Evolutionary conservation across 2,329 filamentous ascomycete genomes (phyloP).

Genomic region (Triangularia verruculosa): DNA sequence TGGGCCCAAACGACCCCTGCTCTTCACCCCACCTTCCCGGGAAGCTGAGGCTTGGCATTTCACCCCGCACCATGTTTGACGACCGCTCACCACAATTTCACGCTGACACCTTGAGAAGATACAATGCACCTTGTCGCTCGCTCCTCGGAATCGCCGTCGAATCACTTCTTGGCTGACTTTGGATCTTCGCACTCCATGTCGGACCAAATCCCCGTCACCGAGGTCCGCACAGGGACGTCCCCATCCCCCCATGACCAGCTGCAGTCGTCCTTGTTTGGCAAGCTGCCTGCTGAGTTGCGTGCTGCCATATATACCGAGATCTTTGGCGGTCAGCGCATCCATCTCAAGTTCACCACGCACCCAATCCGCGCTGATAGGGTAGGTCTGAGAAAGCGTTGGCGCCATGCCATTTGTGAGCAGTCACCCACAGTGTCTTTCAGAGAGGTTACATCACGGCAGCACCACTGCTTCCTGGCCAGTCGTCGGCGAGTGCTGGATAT

Average conservation of each 20-base stretch:
- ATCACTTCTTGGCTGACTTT: neutral
- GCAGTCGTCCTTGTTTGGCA: slow-evolving; percentile 17
- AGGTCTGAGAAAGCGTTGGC: slow-evolving; percentile 18
- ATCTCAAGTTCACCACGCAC: slow-evolving; percentile 20
- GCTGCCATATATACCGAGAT: slow-evolving; percentile 16
- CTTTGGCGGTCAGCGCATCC: slow-evolving; percentile 15
- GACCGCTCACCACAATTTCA: neutral
- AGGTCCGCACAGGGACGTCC: neutral
- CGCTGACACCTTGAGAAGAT: no score
- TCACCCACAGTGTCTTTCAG: neutral
- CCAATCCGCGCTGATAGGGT: slow-evolving; percentile 16
- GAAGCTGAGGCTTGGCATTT: neutral
- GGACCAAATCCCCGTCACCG: neutral
- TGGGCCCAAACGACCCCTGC: neutral
- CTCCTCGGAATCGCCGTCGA: neutral
- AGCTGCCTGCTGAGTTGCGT: slow-evolving; percentile 19
- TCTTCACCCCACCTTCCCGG: neutral
- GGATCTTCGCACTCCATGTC: neutral
- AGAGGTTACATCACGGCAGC: slow-evolving; percentile 4
- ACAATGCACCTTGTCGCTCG: neutral
- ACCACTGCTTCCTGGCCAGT: slow-evolving; percentile 15
- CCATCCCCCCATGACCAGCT: neutral
- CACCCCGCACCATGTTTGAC: neutral
- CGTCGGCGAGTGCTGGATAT: slow-evolving; percentile 17
- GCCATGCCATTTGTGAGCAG: slow-evolving; percentile 18